Percentiles rank a stretch among this genome's conserved stretches.
Conservation (phyloP, 495 filamentous ascomycete species). For the Penicillium cosmopolitanum region DNA sequence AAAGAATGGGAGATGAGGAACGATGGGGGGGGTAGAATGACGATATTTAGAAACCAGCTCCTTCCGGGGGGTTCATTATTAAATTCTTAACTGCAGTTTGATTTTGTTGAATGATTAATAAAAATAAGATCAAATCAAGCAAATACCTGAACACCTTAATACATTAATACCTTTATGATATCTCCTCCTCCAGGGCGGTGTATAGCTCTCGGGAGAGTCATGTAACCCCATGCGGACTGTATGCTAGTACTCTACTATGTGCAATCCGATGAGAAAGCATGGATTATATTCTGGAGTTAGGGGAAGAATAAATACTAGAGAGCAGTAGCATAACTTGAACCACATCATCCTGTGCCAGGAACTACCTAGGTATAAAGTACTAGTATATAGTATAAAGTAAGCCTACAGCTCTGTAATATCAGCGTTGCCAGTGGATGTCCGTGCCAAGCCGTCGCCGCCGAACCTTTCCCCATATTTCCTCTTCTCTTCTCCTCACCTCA, state of each 20-base stretch:
- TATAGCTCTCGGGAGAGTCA: no score
- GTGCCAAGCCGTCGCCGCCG: constrained; percentile 41
- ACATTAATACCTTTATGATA: no score
- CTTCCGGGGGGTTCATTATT: neutral
- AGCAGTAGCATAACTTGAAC: neutral
- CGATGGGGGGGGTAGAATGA: neutral
- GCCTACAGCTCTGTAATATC: constrained; percentile 17
- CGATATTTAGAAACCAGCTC: neutral
- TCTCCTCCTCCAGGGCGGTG: no score
- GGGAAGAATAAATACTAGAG: neutral
- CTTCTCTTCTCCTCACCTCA: constrained; percentile 18
- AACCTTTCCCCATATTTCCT: constrained; percentile 45
- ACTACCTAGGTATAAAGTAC: neutral
- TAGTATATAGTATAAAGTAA: no score
- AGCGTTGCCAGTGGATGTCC: constrained; percentile 23
- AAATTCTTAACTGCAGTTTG: neutral
- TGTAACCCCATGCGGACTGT: no score
- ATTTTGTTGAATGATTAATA: neutral
- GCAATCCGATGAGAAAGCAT: no score
- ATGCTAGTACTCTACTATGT: no score
- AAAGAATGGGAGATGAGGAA: neutral
- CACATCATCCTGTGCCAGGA: neutral
- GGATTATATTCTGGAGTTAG: no score
- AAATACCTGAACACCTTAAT: neutral
- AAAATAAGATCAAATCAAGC: neutral